These are phyloP conservation scores for Podaxis carcinomalis DNA, from an alignment of 768 basidiomycete species.

Conservation along the genomic window DNA sequence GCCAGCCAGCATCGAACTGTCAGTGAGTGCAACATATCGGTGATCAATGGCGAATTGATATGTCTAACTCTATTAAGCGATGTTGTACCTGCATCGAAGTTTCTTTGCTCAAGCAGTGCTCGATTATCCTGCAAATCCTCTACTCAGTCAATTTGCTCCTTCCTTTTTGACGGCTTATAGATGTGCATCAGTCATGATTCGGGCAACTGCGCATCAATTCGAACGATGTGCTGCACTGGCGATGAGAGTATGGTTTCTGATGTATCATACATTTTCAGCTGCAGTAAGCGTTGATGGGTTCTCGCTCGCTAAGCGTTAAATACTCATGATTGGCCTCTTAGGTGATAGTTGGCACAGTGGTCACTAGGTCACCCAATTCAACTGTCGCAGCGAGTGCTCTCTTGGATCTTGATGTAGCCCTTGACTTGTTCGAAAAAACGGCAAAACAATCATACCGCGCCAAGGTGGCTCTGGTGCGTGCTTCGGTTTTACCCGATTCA, in stretches of 20 bases:
- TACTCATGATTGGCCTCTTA: conserved; percentile 16
- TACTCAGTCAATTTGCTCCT: conserved; percentile 50
- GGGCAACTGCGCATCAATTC: conserved; percentile 43
- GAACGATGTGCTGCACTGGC: conserved; percentile 43
- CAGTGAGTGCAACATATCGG: conserved; percentile 34
- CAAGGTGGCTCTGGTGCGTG: conserved; percentile 39
- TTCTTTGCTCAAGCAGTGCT: conserved; percentile 58
- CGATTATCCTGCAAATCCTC: conserved; percentile 48
- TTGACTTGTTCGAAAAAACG: conserved; percentile 42
- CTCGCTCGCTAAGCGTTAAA: background rate
- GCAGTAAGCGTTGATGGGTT: conserved; percentile 29
- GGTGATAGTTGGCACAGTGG: conserved; percentile 58
- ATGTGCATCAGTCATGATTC: conserved; percentile 47
- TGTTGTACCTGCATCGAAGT: conserved; percentile 52
- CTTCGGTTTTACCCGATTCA: background rate
- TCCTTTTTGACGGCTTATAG: conserved; percentile 54
- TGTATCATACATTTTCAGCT: conserved; percentile 47
- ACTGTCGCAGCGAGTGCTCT: conserved; percentile 47
- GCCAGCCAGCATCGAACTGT: conserved; percentile 55
- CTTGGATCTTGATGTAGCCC: conserved; percentile 40
- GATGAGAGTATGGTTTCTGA: conserved; percentile 46
- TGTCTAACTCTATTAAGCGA: conserved; percentile 26
- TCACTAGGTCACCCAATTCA: conserved; percentile 50
- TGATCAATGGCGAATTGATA: background rate
- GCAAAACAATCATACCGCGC: conserved; percentile 43